Conservation (phyloP, 176 grass and related monocot species). For the Microstegium vimineum region DNA sequence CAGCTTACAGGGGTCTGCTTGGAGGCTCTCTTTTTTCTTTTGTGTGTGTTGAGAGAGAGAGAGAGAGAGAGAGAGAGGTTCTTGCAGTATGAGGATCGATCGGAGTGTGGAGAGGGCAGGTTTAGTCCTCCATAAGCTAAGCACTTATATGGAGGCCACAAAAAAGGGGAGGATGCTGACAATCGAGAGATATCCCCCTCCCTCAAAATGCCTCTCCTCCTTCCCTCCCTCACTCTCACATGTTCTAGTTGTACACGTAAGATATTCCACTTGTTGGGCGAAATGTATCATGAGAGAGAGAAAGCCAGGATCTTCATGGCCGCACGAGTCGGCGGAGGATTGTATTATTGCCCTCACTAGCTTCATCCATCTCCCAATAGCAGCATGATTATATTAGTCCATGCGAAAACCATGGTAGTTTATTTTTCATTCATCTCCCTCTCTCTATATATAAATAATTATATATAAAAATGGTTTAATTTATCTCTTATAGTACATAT, state of each 20-base stretch:
- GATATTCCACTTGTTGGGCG: conserved; percentile 39
- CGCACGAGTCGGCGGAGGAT: conserved; percentile 31
- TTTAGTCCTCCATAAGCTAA: conserved; percentile 21
- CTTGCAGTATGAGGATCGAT: background rate
- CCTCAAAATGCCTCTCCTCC: background rate
- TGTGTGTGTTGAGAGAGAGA: background rate
- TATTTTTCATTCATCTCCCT: background rate
- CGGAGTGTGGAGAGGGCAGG: background rate
- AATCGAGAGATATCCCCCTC: conserved; percentile 42
- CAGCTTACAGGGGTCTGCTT: background rate
- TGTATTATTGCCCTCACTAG: conserved; percentile 27
- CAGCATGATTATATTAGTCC: conserved; percentile 21
- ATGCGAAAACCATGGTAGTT: background rate
- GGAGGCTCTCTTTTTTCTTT: background rate
- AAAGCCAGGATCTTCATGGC: conserved; percentile 33
- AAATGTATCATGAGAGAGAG: conserved; percentile 22
- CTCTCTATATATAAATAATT: too few relatives aligned
- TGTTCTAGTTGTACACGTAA: conserved; percentile 19
- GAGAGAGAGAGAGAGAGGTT: background rate
- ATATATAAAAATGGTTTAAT: too few relatives aligned
- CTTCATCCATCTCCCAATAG: background rate
- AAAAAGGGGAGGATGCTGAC: conserved; percentile 26
- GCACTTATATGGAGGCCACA: conserved; percentile 30
- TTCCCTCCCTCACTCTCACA: background rate
- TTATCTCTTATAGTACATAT: background rate